Percentiles rank a stretch among this genome's conserved stretches.
phyloP scores from a whole-genome alignment of 225 moss, liverwort and hornwort genomes.

The Physcomitrium patens region DNA sequence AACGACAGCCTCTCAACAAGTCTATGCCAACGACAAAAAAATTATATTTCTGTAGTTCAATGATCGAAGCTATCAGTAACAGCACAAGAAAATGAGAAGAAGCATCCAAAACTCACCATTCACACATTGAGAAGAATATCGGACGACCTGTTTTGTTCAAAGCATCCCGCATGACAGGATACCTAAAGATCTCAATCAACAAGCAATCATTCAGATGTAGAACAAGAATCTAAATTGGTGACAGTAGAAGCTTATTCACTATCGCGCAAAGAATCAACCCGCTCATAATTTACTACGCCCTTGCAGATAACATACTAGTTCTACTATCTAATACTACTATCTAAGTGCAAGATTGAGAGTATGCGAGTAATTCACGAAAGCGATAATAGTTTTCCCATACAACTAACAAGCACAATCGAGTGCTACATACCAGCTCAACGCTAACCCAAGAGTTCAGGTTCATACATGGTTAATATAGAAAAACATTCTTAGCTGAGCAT shows the following conservation, averaged over 20 bases:
- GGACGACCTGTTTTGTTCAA: slow-evolving; percentile 68
- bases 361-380: not conserved
- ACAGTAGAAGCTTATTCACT: not conserved
- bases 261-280: not conserved
- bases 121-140: slow-evolving; percentile 72
- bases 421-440: slow-evolving; percentile 1
- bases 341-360: slow-evolving; percentile 1
- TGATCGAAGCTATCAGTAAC: slow-evolving; percentile 10
- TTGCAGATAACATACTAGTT: not conserved
- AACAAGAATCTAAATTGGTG: slow-evolving; percentile 15
- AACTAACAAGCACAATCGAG: not conserved
- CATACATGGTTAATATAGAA: not conserved
- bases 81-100: not conserved
- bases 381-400: not conserved
- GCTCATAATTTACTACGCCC: not conserved
- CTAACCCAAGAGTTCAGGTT: slow-evolving; percentile 1
- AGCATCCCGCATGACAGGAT: slow-evolving; percentile 69
- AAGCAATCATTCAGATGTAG: not conserved
- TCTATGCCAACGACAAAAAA: slow-evolving; percentile 6
- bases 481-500: slow-evolving; percentile 1
- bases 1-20: not conserved
- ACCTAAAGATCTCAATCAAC: slow-evolving; percentile 38
- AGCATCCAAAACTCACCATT: slow-evolving; percentile 54
- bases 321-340: slow-evolving; percentile 2
- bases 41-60: not conserved